These are phyloP conservation scores for Torulaspora microellipsoides DNA, from an alignment of 805 yeast species.

Conservation along the genomic window DNA sequence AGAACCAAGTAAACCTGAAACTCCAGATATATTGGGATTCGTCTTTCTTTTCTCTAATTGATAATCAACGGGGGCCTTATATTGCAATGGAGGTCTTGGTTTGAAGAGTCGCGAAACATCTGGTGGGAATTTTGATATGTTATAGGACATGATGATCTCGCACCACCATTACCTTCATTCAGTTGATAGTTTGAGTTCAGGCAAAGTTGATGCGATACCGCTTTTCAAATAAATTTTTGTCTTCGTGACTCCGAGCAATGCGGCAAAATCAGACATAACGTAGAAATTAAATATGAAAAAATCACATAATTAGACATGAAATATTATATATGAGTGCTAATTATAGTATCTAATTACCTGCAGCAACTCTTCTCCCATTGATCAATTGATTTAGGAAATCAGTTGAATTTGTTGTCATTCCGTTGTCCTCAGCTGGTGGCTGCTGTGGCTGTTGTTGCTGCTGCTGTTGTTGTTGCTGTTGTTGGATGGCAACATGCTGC, in stretches of 20 bases:
- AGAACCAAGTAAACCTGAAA: conserved; percentile 34
- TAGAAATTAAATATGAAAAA: conserved; percentile 1
- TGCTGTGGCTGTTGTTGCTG: conserved; percentile 21
- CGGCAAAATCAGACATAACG: background rate
- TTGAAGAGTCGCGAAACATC: conserved; percentile 40
- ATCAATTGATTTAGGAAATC: conserved; percentile 80
- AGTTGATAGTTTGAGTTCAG: too few relatives aligned
- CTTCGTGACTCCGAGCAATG: background rate
- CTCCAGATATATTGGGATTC: conserved; percentile 45
- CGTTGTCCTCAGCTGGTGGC: conserved; percentile 20
- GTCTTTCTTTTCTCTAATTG: conserved; percentile 43
- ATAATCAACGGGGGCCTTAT: conserved; percentile 46
- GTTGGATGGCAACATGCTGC: conserved; percentile 12
- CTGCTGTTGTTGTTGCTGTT: conserved; percentile 22
- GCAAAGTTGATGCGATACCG: background rate
- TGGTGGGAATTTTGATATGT: conserved; percentile 36
- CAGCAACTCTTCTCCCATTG: conserved; percentile 60
- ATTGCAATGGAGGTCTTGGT: conserved; percentile 55
- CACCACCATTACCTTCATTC: background rate
- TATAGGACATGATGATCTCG: conserved; percentile 21
- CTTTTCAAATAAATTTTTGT: too few relatives aligned
- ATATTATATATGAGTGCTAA: conserved; percentile 3
- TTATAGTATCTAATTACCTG: conserved; percentile 20
- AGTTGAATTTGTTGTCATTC: conserved; percentile 53
- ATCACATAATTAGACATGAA: background rate